phyloP scores from a whole-genome alignment of 139 green algal genomes.

The Micromonas pusilla region DNA sequence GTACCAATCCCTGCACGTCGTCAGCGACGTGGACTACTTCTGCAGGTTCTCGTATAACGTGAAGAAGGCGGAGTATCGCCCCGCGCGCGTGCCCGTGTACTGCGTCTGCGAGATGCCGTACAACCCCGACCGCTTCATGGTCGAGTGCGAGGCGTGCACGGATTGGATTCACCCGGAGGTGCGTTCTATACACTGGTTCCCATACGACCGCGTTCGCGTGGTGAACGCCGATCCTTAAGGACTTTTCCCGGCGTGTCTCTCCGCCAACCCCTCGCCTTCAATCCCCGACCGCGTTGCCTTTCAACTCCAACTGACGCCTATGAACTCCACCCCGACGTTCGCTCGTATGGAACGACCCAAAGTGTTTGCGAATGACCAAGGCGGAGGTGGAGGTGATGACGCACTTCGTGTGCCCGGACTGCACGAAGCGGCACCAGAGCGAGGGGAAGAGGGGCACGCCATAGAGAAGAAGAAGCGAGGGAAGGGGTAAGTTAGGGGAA shows the following conservation, averaged over 20 bases:
- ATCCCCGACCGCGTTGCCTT: too few relatives aligned
- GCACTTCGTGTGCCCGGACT: slow-evolving; percentile 29
- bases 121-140: slow-evolving; percentile 78
- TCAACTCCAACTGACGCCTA: too few relatives aligned
- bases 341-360: slow-evolving; percentile 47
- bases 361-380: slow-evolving; percentile 37
- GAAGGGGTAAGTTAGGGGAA: neutral
- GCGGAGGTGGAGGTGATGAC: slow-evolving; percentile 30
- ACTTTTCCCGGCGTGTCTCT: too few relatives aligned
- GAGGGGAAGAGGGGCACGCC: too few relatives aligned
- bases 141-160: slow-evolving; percentile 59
- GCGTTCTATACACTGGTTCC: too few relatives aligned
- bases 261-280: too few relatives aligned
- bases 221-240: too few relatives aligned
- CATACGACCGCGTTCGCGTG: too few relatives aligned
- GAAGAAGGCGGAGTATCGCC: slow-evolving; percentile 39
- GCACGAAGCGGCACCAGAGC: neutral
- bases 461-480: neutral
- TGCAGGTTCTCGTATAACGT: slow-evolving; percentile 63
- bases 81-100: slow-evolving; percentile 66
- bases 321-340: too few relatives aligned
- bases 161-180: too few relatives aligned
- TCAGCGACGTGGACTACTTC: slow-evolving; percentile 59
- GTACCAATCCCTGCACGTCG: slow-evolving; percentile 48
- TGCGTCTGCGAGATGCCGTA: slow-evolving; percentile 76